Conservation (phyloP, 208 protist species). For the Trypanosoma theileri region DNA sequence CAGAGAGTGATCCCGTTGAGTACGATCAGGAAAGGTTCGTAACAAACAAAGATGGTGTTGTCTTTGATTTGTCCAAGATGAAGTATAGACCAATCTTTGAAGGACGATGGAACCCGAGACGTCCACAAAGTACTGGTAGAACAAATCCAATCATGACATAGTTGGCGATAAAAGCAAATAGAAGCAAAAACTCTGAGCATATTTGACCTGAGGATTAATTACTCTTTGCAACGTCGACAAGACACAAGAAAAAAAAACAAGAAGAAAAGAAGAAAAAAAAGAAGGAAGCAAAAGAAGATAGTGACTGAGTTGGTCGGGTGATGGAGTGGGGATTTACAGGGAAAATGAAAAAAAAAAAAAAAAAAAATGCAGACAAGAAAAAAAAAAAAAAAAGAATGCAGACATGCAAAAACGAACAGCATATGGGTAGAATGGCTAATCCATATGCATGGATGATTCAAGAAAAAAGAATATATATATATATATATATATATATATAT, state of each 20-base stretch:
- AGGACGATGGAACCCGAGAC: slow-evolving; percentile 79
- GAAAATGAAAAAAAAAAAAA: too few relatives aligned
- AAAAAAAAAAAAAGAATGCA: too few relatives aligned
- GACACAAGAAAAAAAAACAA: background rate
- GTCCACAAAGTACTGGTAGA: slow-evolving; percentile 80
- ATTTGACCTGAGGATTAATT: background rate
- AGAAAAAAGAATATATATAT: too few relatives aligned
- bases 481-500: too few relatives aligned
- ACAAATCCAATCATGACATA: slow-evolving; percentile 82
- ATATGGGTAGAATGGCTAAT: too few relatives aligned
- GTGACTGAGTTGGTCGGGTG: too few relatives aligned
- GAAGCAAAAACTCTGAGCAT: background rate
- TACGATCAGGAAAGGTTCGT: slow-evolving; percentile 90
- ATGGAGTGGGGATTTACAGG: too few relatives aligned
- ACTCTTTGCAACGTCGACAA: background rate
- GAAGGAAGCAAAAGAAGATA: too few relatives aligned
- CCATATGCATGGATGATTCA: too few relatives aligned
- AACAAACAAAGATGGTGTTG: slow-evolving; percentile 83
- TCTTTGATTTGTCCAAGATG: slow-evolving; percentile 89
- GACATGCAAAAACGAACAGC: too few relatives aligned
- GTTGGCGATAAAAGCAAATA: background rate
- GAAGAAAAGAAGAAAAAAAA: too few relatives aligned
- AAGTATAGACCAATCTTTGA: slow-evolving; percentile 86
- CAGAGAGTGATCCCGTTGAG: slow-evolving; percentile 82
- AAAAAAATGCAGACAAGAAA: too few relatives aligned